Evolutionary conservation across 2,329 filamentous ascomycete genomes (phyloP), one percentile per base, ranked within the genome.

Genomic region (Botrytis medusae): DNA sequence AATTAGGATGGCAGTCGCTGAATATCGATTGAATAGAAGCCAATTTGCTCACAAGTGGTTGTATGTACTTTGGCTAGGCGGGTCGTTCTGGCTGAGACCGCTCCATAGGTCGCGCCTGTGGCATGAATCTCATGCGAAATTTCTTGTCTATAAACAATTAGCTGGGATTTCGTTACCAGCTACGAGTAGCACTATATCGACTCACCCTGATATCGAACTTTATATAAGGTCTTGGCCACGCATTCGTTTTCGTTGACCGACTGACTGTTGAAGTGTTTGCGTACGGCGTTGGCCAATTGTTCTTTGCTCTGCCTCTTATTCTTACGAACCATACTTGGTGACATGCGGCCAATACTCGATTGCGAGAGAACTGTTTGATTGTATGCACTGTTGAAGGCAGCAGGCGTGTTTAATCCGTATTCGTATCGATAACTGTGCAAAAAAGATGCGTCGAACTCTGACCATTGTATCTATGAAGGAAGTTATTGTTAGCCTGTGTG

Each of bases 231-330:
- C 54, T 81, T 92, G 73, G 95, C 92, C 73, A 96, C 92, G 76
- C 94, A 91, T 78, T 96, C 93, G 80, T 91, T 94, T 84, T 97
- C 93, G 76, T 90, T 91, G 59, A 95, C 89, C 25, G 91, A 92
- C 76, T 93, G 86, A 48, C 89, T 90, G 80, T 96, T 96, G 84
- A 96, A 96, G 82, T 96, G 92, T 81, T 94, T 95, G 76, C 93
- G 87, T 67, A 95, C 91, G 2, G 89, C 87, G 76, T 90, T 86
- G 14, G 92, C 91, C 72, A 97, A 85, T 76, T 92, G 88, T 54
- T 93, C 90, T 80, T 92, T 92, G 78, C 87, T 88, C 80, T 94
- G 90, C 72, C 91, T 86, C 70, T 90, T 85, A 78, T 88, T 89
- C 77, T 86, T 87, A 73, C 91, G 85, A 61, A 90, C 89, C 89